Evolutionary conservation across 768 basidiomycete species (phyloP), one percentile per base, ranked within the genome.

Genomic region (Tylopilus balloui): DNA sequence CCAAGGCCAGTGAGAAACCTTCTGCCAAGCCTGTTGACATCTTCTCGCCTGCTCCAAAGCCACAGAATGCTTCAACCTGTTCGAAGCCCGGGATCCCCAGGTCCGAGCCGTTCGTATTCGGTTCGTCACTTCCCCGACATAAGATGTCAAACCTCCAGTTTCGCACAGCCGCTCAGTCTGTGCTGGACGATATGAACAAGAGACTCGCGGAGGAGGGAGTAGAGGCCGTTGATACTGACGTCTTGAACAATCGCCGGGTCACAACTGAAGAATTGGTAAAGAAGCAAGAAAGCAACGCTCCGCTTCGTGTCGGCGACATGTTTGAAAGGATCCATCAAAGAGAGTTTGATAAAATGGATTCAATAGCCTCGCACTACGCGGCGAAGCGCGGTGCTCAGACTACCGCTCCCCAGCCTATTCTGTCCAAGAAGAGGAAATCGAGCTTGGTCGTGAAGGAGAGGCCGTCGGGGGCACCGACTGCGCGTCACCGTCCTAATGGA

Each of bases 171-270:
- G 84, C 87, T 0, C 74, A 79, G n/a, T 76, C 77, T 19, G 81
- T 92, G 24, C 71, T 92, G 25, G 84, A 83, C 42, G 90, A 92
- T 66, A 88, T 92, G 85, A 90, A 91, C 62, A 72, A 75, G 43
- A 80, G 86, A 3, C 74, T 91, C 10, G 75, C 73, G 3, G 74
- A 73, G 8, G 77, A 78, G 6, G 84, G 83, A 2, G 75, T 80
- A 7, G 71, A 78, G 27, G 69, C 69, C 20, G 70, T 85, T 27
- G 71, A 69, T 17, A 57, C 69, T 19, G 67, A 73, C 34, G 65
- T 84, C 24, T 71, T 85, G 42, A 57, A 67, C 31, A 74, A 67
- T 41, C 49, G 17, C 28, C 54, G 31, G 20, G 44, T 45, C 3
- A 45, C n/a, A 35, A 37, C 45, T 15, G 47, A 51, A 43, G 56